Evolutionary conservation across 805 yeast species (phyloP), one percentile per base, ranked within the genome.

Genomic region (Candida montana): DNA sequence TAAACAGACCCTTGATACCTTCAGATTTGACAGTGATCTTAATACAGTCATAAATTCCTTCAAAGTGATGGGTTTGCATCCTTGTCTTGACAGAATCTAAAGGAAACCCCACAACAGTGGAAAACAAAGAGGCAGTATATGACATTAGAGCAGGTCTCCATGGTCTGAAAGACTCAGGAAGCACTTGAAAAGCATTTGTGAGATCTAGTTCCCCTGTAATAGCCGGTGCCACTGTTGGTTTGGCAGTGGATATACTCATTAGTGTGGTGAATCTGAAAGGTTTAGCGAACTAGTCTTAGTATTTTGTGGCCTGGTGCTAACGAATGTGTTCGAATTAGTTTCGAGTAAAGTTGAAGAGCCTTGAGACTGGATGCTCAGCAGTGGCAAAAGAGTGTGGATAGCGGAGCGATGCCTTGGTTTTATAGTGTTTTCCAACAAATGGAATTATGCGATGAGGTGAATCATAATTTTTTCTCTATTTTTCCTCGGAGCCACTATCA

Each of bases 1-100:
- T 64, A 57, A 80, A 88, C 45, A 87, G 74, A 11, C 91, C 93
- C 7, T 60, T 47, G 5, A 79, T 30, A 0, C 95, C 95, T 54
- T 84, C 95, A 9, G 65, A 59, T 7, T 57, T 52, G 23, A 76
- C 64, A 0, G 95, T 81, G 34, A 70, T 63, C 28, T 55, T 53
- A 16, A 82, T 64, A 55, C 95, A 85, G 41, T 76, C 77, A 39
- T 68, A 58, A 21, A 81, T 71, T 38, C 75, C 71, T 13, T 65
- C 64, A 62, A 77, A 86, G 40, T 73, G 69, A 49, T 84, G 82
- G 0, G 95, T 83, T 58, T 87, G 96, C 79, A 84, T 80, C 45
- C 95, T 68, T 0, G 95, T 88, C 59, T 87, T 87, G 45, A 88
- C 69, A n/a, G 93, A 82, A 57, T 87, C 96, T 37, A 87, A 61